Conservation (phyloP, 192 early-diverging fungal genomes). For the Allomyces macrogynus region DNA sequence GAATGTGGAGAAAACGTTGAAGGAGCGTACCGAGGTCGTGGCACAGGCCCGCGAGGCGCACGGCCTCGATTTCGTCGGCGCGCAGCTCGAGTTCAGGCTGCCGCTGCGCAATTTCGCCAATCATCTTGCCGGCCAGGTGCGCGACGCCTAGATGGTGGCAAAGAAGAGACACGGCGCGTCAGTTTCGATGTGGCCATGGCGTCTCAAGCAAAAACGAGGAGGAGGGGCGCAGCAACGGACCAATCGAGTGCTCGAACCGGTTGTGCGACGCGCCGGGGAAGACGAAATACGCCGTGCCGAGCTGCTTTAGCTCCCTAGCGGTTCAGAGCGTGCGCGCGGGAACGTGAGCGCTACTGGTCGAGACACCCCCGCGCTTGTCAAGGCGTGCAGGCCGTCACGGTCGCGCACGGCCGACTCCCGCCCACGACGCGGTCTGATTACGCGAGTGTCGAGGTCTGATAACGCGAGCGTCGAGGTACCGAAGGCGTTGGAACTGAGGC, state of each 20-base stretch:
- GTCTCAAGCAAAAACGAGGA: no score
- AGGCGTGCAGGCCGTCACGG: no score
- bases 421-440: no score
- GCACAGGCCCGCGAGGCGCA: constrained; percentile 74
- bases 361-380: no score
- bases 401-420: no score
- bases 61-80: constrained; percentile 59
- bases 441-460: no score
- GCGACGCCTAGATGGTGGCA: constrained; percentile 41
- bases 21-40: constrained; percentile 58
- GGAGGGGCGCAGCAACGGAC: no score
- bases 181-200: no score
- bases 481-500: constrained; percentile 83
- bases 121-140: constrained; percentile 52
- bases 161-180: not conserved
- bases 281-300: constrained; percentile 71
- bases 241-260: constrained; percentile 81
- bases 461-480: constrained; percentile 20
- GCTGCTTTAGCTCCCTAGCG: constrained; percentile 4
- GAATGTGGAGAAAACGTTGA: not conserved
- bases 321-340: no score
- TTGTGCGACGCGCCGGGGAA: constrained; percentile 89
- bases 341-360: no score
- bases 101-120: constrained; percentile 39
- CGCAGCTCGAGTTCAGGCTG: constrained; percentile 67